Evolutionary conservation across 768 basidiomycete genomes (phyloP).

Genomic region (Suillus occidentalis): DNA sequence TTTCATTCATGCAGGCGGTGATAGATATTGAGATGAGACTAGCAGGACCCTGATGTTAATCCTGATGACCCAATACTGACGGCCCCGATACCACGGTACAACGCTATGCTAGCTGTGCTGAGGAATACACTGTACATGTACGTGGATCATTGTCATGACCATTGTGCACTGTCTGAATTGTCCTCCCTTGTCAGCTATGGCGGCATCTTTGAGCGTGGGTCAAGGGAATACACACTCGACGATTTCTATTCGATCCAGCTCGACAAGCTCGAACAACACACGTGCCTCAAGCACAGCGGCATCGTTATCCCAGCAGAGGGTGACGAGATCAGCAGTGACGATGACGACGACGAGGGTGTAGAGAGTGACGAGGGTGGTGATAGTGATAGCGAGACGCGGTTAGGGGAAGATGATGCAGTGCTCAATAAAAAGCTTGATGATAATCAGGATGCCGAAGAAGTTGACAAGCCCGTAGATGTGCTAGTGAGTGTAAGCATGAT

Average conservation of each 20-base stretch:
- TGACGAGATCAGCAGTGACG: slow-evolving; percentile 61
- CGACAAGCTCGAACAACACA: slow-evolving; percentile 80
- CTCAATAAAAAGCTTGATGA: no score
- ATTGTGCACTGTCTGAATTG: not conserved
- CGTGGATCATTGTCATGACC: slow-evolving; percentile 24
- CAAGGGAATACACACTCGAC: no score
- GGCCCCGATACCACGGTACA: slow-evolving; percentile 73
- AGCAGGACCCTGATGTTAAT: no score
- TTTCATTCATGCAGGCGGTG: no score
- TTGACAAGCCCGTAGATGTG: no score
- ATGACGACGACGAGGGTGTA: slow-evolving; percentile 55
- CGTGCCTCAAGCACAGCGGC: slow-evolving; percentile 69
- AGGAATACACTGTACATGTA: slow-evolving; percentile 86
- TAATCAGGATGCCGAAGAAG: no score
- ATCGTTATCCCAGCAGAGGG: slow-evolving; percentile 62
- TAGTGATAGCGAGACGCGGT: slow-evolving; percentile 32
- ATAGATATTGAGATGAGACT: no score
- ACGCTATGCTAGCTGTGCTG: slow-evolving; percentile 84
- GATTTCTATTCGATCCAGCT: slow-evolving; percentile 82
- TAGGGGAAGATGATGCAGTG: slow-evolving; percentile 14
- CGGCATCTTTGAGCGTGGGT: slow-evolving; percentile 82
- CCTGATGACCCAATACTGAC: slow-evolving; percentile 67
- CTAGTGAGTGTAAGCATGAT: no score
- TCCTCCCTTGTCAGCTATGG: slow-evolving; percentile 58
- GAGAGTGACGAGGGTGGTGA: slow-evolving; percentile 55